Conservation (phyloP, 2,329 filamentous ascomycete species). For the Furcasterigmium furcatum region DNA sequence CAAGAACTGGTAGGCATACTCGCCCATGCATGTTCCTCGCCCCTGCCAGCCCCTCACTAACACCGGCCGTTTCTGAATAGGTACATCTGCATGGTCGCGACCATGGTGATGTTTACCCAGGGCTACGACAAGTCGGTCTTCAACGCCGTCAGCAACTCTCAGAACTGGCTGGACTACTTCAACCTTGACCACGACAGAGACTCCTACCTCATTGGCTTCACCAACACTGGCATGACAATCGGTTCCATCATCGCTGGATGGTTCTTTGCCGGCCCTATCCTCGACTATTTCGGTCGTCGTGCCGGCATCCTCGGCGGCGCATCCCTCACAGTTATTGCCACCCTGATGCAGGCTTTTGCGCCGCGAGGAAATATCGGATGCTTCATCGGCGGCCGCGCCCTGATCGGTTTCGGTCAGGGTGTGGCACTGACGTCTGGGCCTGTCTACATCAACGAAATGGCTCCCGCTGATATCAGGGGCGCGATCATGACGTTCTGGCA, state of each 20-base stretch:
- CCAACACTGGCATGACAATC: slow-evolving; percentile 70
- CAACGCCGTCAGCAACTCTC: slow-evolving; percentile 67
- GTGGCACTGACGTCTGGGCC: slow-evolving; percentile 39
- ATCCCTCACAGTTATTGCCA: slow-evolving; percentile 62
- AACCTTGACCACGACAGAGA: slow-evolving; percentile 41
- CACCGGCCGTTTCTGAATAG: too few relatives aligned
- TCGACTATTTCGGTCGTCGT: slow-evolving; percentile 60
- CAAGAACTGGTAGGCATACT: too few relatives aligned
- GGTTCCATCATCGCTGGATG: slow-evolving; percentile 68
- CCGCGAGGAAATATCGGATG: slow-evolving; percentile 57
- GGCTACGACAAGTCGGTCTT: slow-evolving; percentile 73
- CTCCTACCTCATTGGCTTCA: slow-evolving; percentile 40
- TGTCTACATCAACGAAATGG: slow-evolving; percentile 13
- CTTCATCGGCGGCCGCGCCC: slow-evolving; percentile 66
- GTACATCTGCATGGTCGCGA: slow-evolving; percentile 68
- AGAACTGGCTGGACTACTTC: slow-evolving; percentile 65
- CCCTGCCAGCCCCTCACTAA: too few relatives aligned
- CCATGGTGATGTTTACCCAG: slow-evolving; percentile 72
- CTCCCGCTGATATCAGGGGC: slow-evolving; percentile 35
- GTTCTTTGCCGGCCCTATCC: slow-evolving; percentile 63
- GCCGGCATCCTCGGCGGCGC: slow-evolving; percentile 64
- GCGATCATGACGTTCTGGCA: slow-evolving; percentile 68
- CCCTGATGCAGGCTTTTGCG: slow-evolving; percentile 65
- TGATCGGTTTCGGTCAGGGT: slow-evolving; percentile 69
- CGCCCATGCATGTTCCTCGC: too few relatives aligned